phyloP scores from a whole-genome alignment of 352 stramenopile genomes.

The Globisporangium nagaii region DNA sequence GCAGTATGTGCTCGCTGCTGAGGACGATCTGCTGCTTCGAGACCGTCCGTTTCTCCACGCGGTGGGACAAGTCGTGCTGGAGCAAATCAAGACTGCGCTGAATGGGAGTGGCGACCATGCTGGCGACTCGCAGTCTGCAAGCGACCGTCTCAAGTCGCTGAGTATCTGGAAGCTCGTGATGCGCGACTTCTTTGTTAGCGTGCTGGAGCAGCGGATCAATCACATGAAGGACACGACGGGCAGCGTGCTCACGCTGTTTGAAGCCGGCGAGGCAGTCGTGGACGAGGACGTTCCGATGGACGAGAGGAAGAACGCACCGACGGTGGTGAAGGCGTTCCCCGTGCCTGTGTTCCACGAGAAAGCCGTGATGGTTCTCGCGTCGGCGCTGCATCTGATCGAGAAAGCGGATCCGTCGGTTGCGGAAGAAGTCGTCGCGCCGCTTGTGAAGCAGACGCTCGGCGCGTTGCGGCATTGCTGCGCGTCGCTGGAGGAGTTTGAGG shows the following conservation, averaged over 20 bases:
- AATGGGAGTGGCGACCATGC: slow-evolving; percentile 33
- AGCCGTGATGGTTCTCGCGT: slow-evolving; percentile 42
- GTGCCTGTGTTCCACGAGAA: slow-evolving; percentile 63
- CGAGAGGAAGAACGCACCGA: slow-evolving; percentile 11
- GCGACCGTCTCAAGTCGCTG: slow-evolving; percentile 38
- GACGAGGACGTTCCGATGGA: slow-evolving; percentile 16
- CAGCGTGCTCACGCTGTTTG: slow-evolving; percentile 26
- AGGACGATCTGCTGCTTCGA: slow-evolving; percentile 60
- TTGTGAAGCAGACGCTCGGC: slow-evolving; percentile 44
- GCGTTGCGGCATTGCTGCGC: slow-evolving; percentile 33
- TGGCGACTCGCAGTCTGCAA: slow-evolving; percentile 18
- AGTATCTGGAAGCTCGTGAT: slow-evolving; percentile 56
- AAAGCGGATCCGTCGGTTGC: slow-evolving; percentile 24
- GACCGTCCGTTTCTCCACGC: slow-evolving; percentile 74
- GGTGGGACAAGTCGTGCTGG: slow-evolving; percentile 51
- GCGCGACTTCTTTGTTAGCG: slow-evolving; percentile 53
- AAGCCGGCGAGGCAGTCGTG: slow-evolving; percentile 18
- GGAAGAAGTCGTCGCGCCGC: slow-evolving; percentile 21
- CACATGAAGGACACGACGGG: slow-evolving; percentile 20
- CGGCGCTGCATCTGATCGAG: slow-evolving; percentile 36
- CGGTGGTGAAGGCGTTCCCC: slow-evolving; percentile 39
- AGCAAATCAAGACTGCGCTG: slow-evolving; percentile 36
- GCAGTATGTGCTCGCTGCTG: slow-evolving; percentile 46
- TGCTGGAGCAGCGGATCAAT: slow-evolving; percentile 29
- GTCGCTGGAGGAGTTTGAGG: slow-evolving; percentile 54